Evolutionary conservation across 495 filamentous ascomycete species (phyloP).

Genomic region (Evernia prunastri): DNA sequence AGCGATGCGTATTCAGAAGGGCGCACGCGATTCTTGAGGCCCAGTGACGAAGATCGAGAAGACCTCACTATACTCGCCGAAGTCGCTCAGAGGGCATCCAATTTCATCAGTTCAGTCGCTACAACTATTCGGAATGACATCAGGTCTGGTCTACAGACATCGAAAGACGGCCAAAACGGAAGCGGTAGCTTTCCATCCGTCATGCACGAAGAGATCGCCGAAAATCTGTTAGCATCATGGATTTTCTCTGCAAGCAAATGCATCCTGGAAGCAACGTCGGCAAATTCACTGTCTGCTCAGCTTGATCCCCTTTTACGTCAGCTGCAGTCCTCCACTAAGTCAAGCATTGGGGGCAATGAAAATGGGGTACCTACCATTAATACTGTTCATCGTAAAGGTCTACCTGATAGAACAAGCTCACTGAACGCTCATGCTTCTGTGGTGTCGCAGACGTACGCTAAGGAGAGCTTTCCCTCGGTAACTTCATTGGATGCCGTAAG

Average conservation of each 20-base stretch:
- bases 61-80: constrained; percentile 72
- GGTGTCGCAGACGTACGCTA: background rate
- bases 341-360: constrained; percentile 33
- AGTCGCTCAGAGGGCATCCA: constrained; percentile 67
- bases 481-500: constrained; percentile 18
- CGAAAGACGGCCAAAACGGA: constrained; percentile 18
- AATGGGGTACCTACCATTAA: constrained; percentile 26
- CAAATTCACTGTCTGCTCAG: constrained; percentile 45
- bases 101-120: constrained; percentile 73
- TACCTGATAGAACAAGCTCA: constrained; percentile 43
- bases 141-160: constrained; percentile 25
- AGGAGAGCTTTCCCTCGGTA: constrained; percentile 11
- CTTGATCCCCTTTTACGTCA: constrained; percentile 22
- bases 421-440: constrained; percentile 28
- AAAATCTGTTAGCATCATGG: constrained; percentile 81
- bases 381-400: constrained; percentile 19
- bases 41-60: constrained; percentile 51
- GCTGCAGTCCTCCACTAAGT: constrained; percentile 20
- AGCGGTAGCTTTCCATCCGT: constrained; percentile 15
- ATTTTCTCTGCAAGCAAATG: constrained; percentile 72
- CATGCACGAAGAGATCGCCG: constrained; percentile 48
- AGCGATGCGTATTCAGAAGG: background rate
- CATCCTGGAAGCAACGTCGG: constrained; percentile 68
- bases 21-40: background rate
- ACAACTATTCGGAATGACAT: constrained; percentile 74